Evolutionary conservation across 1,284 basidiomycete species (phyloP).

Genomic region (Abortiporus biennis): DNA sequence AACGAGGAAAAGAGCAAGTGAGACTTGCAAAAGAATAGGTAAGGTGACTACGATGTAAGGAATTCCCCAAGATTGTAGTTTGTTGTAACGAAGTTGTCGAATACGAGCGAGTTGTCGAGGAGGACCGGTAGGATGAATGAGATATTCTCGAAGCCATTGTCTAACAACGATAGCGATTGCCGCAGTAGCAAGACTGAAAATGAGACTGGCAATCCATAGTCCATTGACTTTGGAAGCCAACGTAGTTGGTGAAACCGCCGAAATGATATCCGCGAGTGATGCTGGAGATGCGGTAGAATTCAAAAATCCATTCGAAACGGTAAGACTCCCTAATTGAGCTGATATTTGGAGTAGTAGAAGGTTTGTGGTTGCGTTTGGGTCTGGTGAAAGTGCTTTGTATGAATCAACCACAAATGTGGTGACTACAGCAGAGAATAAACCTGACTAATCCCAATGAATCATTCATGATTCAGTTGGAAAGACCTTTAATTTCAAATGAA

Average conservation of each 20-base stretch:
- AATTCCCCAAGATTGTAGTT: constrained; percentile 20
- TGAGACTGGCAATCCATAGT: constrained; percentile 16
- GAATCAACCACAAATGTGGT: background rate
- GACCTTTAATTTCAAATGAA: too few species aligned
- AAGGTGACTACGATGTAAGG: constrained; percentile 19
- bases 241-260: background rate
- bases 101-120: constrained; percentile 14
- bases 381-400: background rate
- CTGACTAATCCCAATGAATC: too few species aligned
- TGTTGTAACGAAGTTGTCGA: constrained; percentile 21
- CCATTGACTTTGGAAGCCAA: constrained; percentile 12
- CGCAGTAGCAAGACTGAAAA: constrained; percentile 16
- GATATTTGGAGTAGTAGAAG: background rate
- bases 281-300: background rate
- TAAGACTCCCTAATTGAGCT: background rate
- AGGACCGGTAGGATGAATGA: constrained; percentile 6
- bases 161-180: constrained; percentile 17
- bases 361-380: background rate
- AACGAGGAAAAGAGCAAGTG: constrained; percentile 20
- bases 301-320: background rate
- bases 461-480: too few species aligned
- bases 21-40: constrained; percentile 21
- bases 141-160: constrained; percentile 18
- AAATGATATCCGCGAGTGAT: background rate
- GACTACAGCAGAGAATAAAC: background rate